A percentile compares a stretch with the other conserved stretches of the same genome.
These are phyloP conservation scores for Amanita rubescens DNA, from an alignment of 768 basidiomycete species.

Conservation along the genomic window DNA sequence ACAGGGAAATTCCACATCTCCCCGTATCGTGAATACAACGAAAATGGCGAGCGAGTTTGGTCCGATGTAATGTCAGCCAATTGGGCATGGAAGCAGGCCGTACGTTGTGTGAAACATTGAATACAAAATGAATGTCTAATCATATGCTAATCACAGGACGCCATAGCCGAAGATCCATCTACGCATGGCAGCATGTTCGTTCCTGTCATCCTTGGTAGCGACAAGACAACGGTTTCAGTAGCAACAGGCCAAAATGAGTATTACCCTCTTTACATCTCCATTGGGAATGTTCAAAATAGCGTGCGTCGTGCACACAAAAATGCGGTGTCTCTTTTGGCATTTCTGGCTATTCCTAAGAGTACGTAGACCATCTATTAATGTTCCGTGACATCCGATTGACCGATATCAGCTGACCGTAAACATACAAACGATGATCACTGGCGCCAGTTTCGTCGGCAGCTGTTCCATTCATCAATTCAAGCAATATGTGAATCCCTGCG, in stretches of 20 bases:
- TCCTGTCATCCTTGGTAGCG: slow-evolving; percentile 28
- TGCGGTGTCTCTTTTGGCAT: slow-evolving; percentile 20
- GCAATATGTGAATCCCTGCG: slow-evolving; percentile 11
- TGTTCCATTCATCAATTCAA: slow-evolving; percentile 15
- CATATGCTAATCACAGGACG: slow-evolving; percentile 11
- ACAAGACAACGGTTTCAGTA: slow-evolving; percentile 32
- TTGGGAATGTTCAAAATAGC: slow-evolving; percentile 25
- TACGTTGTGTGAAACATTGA: slow-evolving; percentile 1
- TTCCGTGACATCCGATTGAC: neutral
- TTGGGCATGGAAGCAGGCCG: slow-evolving; percentile 22
- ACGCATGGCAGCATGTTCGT: slow-evolving; percentile 23
- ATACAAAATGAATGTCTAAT: too few species aligned
- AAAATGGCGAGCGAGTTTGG: slow-evolving; percentile 24
- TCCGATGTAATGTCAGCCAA: slow-evolving; percentile 35
- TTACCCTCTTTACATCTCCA: slow-evolving; percentile 26
- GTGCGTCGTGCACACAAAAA: slow-evolving; percentile 24
- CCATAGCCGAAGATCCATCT: slow-evolving; percentile 14
- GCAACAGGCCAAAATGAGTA: slow-evolving; percentile 30
- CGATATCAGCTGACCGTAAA: slow-evolving; percentile 6
- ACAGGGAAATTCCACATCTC: slow-evolving; percentile 19
- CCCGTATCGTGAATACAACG: slow-evolving; percentile 24
- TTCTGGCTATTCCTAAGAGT: slow-evolving; percentile 15
- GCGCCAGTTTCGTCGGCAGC: slow-evolving; percentile 13
- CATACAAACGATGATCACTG: slow-evolving; percentile 6
- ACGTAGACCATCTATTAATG: neutral